Evolutionary conservation across 495 filamentous ascomycete genomes (phyloP).

Genomic region (Aspergillus bertholletiae): DNA sequence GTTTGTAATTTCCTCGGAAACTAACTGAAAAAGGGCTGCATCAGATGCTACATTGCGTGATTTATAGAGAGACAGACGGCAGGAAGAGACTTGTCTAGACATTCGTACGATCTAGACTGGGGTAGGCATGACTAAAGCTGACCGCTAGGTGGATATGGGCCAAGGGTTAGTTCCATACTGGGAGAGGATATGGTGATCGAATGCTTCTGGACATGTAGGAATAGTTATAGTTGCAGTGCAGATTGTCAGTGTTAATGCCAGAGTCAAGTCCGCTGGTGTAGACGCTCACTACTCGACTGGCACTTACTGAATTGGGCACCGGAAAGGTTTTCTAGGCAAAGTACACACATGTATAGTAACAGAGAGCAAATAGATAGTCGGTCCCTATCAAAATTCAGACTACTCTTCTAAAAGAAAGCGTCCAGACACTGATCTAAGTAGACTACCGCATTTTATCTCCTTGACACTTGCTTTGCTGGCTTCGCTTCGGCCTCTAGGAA

Average conservation of each 20-base stretch:
- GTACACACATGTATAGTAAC: slow-evolving; percentile 39
- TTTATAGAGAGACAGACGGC: slow-evolving; percentile 2
- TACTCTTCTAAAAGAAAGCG: too few relatives aligned
- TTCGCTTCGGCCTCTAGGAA: slow-evolving; percentile 13
- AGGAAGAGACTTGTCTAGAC: slow-evolving; percentile 10
- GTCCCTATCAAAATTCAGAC: too few relatives aligned
- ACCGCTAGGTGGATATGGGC: slow-evolving; percentile 21
- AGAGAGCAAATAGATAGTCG: slow-evolving; percentile 24
- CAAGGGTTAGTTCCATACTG: slow-evolving; percentile 30
- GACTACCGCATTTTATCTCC: too few relatives aligned
- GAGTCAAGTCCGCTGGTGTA: slow-evolving; percentile 49
- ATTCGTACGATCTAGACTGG: slow-evolving; percentile 33
- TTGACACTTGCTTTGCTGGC: too few relatives aligned
- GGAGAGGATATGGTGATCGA: slow-evolving; percentile 25
- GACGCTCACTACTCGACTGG: slow-evolving; percentile 51
- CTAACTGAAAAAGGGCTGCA: neutral
- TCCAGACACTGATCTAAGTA: too few relatives aligned
- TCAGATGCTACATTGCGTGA: slow-evolving; percentile 2
- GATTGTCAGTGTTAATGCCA: slow-evolving; percentile 40
- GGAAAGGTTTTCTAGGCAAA: slow-evolving; percentile 34
- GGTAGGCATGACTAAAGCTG: slow-evolving; percentile 37
- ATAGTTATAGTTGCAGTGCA: slow-evolving; percentile 25
- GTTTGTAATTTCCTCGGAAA: slow-evolving; percentile 8
- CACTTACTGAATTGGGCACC: slow-evolving; percentile 25
- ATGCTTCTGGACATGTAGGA: slow-evolving; percentile 25